These are phyloP conservation scores for Pyrrhoderma lamaoense DNA, from an alignment of 1,284 basidiomycete genomes.

Conservation along the genomic window DNA sequence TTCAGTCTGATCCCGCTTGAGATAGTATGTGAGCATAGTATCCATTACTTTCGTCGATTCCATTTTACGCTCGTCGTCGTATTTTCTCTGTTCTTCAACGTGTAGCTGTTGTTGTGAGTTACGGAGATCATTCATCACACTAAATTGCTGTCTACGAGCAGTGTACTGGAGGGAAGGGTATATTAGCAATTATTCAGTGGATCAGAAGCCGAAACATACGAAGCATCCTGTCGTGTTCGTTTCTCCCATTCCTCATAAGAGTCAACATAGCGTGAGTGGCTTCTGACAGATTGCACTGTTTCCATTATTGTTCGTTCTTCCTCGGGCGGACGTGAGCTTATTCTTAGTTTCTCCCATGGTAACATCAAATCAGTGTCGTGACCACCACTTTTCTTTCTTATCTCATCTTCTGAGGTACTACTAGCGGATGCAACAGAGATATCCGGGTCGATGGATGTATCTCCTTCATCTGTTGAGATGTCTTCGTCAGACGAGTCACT, in stretches of 20 bases:
- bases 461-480: slow-evolving; percentile 30
- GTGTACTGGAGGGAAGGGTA: slow-evolving; percentile 35
- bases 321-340: slow-evolving; percentile 27
- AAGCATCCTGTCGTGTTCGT: slow-evolving; percentile 61
- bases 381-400: neutral
- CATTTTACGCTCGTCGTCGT: slow-evolving; percentile 34
- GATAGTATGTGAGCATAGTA: slow-evolving; percentile 31
- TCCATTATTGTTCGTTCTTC: slow-evolving; percentile 55
- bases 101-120: slow-evolving; percentile 33
- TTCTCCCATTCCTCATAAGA: slow-evolving; percentile 76
- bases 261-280: slow-evolving; percentile 58
- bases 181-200: slow-evolving; percentile 1
- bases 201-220: slow-evolving; percentile 36
- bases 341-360: slow-evolving; percentile 1
- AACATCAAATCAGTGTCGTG: neutral
- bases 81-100: slow-evolving; percentile 31
- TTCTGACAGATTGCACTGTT: slow-evolving; percentile 59
- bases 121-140: slow-evolving; percentile 32
- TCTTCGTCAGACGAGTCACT: slow-evolving; percentile 40
- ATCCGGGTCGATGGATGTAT: slow-evolving; percentile 37
- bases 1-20: slow-evolving; percentile 31
- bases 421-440: slow-evolving; percentile 6
- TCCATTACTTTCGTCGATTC: slow-evolving; percentile 42
- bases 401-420: neutral
- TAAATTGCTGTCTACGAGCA: slow-evolving; percentile 48